phyloP scores from a whole-genome alignment of 2,329 filamentous ascomycete genomes.

The Sarocladium kiliense region DNA sequence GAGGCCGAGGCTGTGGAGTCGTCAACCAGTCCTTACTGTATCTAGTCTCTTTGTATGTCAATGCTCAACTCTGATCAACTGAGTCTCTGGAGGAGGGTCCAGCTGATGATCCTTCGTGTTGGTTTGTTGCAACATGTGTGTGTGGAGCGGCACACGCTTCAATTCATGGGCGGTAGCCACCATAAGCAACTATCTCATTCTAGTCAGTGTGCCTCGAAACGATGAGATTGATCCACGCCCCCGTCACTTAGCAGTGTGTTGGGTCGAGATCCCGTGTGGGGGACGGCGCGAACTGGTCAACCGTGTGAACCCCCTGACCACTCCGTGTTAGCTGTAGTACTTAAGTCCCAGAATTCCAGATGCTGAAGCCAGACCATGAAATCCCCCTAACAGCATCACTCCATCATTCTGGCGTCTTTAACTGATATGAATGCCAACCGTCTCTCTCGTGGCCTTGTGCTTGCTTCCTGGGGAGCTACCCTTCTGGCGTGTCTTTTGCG shows the following conservation, averaged over 20 bases:
- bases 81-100: not conserved
- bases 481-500: not conserved
- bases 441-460: not conserved
- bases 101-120: not conserved
- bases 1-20: not conserved
- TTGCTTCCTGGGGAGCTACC: not conserved
- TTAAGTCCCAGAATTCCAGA: not conserved
- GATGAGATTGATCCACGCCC: not conserved
- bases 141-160: not conserved
- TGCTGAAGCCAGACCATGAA: not conserved
- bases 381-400: not conserved
- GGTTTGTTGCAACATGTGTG: not conserved
- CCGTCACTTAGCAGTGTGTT: not conserved
- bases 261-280: not conserved
- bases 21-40: not conserved
- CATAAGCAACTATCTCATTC: not conserved
- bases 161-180: not conserved
- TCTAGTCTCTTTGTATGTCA: not conserved
- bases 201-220: not conserved
- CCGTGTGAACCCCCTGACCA: not conserved
- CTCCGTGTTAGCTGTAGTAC: not conserved
- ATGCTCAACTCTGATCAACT: not conserved
- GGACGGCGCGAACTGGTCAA: not conserved
- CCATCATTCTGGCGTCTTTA: not conserved
- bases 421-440: not conserved